Conservation (phyloP, 1,284 basidiomycete genomes). For the Tremellales sp. region DNA sequence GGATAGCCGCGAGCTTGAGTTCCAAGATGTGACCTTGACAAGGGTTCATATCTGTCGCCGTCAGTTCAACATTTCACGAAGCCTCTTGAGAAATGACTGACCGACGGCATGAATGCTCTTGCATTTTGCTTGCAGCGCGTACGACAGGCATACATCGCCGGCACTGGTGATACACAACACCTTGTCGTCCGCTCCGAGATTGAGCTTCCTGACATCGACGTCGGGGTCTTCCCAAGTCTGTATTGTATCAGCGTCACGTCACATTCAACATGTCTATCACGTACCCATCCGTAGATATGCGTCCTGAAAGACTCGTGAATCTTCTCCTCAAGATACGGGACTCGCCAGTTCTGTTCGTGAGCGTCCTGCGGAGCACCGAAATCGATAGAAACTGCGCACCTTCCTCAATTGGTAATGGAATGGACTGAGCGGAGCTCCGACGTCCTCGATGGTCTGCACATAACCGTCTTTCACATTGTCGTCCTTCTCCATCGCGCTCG, state of each 20-base stretch:
- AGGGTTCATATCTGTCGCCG: conserved; percentile 48
- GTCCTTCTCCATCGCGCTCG: conserved; percentile 36
- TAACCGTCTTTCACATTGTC: conserved; percentile 28
- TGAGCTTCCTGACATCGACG: conserved; percentile 67
- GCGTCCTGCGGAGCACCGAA: conserved; percentile 5
- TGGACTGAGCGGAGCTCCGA: conserved; percentile 61
- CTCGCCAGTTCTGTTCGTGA: conserved; percentile 55
- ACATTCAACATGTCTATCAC: too few relatives aligned
- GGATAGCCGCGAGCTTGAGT: conserved; percentile 68
- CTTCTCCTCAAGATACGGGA: conserved; percentile 72
- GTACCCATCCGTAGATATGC: conserved; percentile 60
- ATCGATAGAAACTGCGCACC: conserved; percentile 40
- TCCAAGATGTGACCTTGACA: conserved; percentile 74
- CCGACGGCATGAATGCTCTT: conserved; percentile 70
- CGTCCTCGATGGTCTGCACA: conserved; percentile 51
- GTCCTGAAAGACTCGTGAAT: conserved; percentile 72
- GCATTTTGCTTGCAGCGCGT: conserved; percentile 65
- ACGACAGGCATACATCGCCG: conserved; percentile 78
- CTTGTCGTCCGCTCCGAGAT: conserved; percentile 59
- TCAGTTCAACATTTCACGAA: background rate
- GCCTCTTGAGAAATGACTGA: conserved; percentile 55
- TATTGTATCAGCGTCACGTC: conserved; percentile 45
- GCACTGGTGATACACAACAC: conserved; percentile 74
- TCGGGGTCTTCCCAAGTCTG: conserved; percentile 75
- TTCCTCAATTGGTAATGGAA: conserved; percentile 70